Conservation (phyloP, 169 alveolate genomes). For the Cryptosporidium xiaoi region DNA sequence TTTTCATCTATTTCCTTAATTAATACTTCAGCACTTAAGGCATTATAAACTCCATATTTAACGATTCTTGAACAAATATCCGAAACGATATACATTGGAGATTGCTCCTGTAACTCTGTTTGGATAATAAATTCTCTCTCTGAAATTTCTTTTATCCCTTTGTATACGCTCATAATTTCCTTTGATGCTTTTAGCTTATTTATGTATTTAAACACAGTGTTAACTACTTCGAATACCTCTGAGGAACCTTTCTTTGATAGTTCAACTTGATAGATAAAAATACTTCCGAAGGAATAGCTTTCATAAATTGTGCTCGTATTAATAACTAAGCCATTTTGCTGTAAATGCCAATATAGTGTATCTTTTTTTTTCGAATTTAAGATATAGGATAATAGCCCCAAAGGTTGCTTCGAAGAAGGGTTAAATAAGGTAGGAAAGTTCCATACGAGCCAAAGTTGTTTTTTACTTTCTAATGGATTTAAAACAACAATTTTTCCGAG, state of each 20-base stretch:
- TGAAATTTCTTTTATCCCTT: constrained; percentile 21
- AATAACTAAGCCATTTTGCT: constrained; percentile 7
- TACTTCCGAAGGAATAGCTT: constrained; percentile 47
- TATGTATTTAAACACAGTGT: constrained; percentile 30
- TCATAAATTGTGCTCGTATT: constrained; percentile 37
- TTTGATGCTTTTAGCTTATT: constrained; percentile 40
- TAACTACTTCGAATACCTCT: background rate
- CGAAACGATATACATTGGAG: constrained; percentile 52
- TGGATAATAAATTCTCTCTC: constrained; percentile 58
- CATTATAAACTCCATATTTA: constrained; percentile 56
- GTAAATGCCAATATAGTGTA: constrained; percentile 32
- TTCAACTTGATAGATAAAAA: constrained; percentile 51
- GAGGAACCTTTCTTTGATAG: constrained; percentile 31
- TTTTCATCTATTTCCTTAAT: constrained; percentile 57
- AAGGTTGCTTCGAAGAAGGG: constrained; percentile 21
- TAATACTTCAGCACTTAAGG: constrained; percentile 54
- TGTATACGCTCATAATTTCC: constrained; percentile 8
- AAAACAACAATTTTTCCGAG: constrained; percentile 35
- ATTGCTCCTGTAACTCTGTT: constrained; percentile 22
- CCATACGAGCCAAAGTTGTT: constrained; percentile 62
- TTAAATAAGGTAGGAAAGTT: constrained; percentile 15
- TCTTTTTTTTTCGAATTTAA: constrained; percentile 20
- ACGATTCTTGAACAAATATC: constrained; percentile 63
- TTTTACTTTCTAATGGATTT: constrained; percentile 7
- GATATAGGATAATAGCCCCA: constrained; percentile 30